Conservation (phyloP, 768 basidiomycete genomes). For the Polyporus arcularius region DNA sequence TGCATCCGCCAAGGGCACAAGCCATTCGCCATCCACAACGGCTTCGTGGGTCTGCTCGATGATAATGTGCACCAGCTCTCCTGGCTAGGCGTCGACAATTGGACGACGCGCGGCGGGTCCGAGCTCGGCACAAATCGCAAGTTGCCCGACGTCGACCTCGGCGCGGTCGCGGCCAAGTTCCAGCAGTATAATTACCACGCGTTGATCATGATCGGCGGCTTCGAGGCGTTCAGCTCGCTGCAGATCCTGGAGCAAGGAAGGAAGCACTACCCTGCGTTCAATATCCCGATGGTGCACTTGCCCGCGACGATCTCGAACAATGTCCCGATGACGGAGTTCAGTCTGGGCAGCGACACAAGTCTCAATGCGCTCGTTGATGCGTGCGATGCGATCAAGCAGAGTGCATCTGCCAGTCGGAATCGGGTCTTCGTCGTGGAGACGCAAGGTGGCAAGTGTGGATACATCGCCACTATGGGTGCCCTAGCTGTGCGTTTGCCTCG, state of each 20-base stretch:
- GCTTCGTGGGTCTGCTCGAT: constrained; percentile 92
- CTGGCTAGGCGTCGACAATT: constrained; percentile 96
- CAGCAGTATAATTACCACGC: constrained; percentile 80
- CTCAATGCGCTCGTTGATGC: constrained; percentile 97
- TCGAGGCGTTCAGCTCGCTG: constrained; percentile 88
- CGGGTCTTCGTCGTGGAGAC: constrained; percentile 98
- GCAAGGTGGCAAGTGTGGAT: constrained; percentile 96
- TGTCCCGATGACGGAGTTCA: constrained; percentile 95
- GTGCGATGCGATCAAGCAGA: constrained; percentile 98
- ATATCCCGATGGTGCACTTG: constrained; percentile 93
- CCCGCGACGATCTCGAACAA: constrained; percentile 99
- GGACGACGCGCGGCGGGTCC: constrained; percentile 95
- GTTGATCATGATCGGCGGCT: constrained; percentile 91
- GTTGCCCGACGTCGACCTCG: constrained; percentile 84
- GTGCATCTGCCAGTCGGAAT: constrained; percentile 93
- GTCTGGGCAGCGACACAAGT: constrained; percentile 95
- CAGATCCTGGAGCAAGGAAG: constrained; percentile 78
- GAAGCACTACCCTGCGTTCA: constrained; percentile 85
- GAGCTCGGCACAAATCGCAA: constrained; percentile 96
- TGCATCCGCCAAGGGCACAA: constrained; percentile 91
- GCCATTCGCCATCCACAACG: constrained; percentile 92
- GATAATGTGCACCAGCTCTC: constrained; percentile 84
- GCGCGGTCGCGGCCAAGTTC: constrained; percentile 87
- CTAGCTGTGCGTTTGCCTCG: constrained; percentile 69
- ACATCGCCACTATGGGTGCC: constrained; percentile 93